These are phyloP conservation scores for Penicillium glabrum DNA, from an alignment of 2,329 filamentous ascomycete genomes.

Conservation along the genomic window DNA sequence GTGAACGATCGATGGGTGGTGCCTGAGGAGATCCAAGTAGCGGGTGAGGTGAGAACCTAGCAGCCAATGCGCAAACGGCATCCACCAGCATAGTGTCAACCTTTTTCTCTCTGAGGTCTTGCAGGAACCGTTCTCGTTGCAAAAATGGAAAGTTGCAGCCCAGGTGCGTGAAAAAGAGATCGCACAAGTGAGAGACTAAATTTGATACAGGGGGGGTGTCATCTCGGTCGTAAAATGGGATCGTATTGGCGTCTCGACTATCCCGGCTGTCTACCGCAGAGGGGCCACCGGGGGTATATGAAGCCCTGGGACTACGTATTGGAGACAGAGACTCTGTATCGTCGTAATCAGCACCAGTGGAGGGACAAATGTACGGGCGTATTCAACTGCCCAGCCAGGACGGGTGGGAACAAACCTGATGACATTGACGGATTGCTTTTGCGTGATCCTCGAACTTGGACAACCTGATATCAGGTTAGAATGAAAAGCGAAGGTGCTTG, in stretches of 20 bases:
- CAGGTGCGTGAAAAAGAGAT: conserved; percentile 77
- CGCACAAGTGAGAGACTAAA: conserved; percentile 72
- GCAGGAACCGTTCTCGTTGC: conserved; percentile 68
- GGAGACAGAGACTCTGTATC: conserved; percentile 37
- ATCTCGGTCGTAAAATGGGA: conserved; percentile 75
- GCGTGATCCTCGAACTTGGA: conserved; percentile 58
- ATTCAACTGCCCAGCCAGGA: not conserved
- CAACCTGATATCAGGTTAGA: conserved; percentile 55
- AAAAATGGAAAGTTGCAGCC: conserved; percentile 87
- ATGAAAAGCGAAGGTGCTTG: not conserved
- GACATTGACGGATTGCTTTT: conserved; percentile 42
- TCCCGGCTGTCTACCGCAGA: conserved; percentile 27
- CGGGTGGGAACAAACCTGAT: conserved; percentile 30
- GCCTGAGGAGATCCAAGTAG: conserved; percentile 53
- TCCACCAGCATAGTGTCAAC: conserved; percentile 84
- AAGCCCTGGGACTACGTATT: conserved; percentile 33
- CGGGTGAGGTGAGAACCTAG: conserved; percentile 70
- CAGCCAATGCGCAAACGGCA: conserved; percentile 77
- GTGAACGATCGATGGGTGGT: conserved; percentile 47
- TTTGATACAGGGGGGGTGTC: conserved; percentile 70
- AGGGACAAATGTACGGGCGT: not conserved
- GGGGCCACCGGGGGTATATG: conserved; percentile 19
- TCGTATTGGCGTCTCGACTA: conserved; percentile 37
- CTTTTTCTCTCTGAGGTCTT: conserved; percentile 75
- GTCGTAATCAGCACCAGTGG: not conserved